Percentiles rank a stretch among this genome's conserved stretches.
Evolutionary conservation across 176 grass and related monocot genomes (phyloP).

Genomic region (Puya raimondii): DNA sequence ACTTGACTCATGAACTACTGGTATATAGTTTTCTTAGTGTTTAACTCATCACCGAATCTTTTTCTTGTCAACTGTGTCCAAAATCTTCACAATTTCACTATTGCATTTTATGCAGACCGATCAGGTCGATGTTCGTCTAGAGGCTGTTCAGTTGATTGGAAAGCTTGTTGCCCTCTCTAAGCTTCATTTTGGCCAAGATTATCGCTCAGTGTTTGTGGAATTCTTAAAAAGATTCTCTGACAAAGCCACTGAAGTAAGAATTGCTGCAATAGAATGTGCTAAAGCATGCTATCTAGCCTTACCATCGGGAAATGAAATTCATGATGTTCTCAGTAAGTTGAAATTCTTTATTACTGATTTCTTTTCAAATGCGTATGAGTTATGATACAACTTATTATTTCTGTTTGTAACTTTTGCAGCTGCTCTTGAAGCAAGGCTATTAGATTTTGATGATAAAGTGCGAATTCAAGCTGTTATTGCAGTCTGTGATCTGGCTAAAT

Average conservation of each 20-base stretch:
- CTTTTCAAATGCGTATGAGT: conserved; percentile 19
- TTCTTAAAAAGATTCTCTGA: conserved; percentile 86
- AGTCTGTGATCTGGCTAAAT: conserved; percentile 82
- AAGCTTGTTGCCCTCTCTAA: conserved; percentile 78
- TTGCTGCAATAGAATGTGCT: conserved; percentile 73
- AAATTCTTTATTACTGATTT: conserved; percentile 4
- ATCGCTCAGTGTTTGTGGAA: conserved; percentile 55
- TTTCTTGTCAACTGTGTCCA: background rate
- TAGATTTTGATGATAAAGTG: conserved; percentile 96
- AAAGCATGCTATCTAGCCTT: conserved; percentile 46
- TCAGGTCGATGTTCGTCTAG: conserved; percentile 53
- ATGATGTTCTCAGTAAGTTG: conserved; percentile 53
- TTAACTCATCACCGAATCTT: background rate
- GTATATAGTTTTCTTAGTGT: conserved; percentile 34
- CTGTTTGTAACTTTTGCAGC: conserved; percentile 35
- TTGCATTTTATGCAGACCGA: conserved; percentile 43
- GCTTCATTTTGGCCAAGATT: conserved; percentile 64
- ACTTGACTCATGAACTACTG: conserved; percentile 68
- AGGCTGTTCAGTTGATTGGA: conserved; percentile 69
- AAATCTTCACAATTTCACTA: background rate
- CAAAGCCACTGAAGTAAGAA: conserved; percentile 79
- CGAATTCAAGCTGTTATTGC: conserved; percentile 71
- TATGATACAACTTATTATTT: conserved; percentile 19
- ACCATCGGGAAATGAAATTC: conserved; percentile 52
- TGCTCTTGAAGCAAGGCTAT: conserved; percentile 64